phyloP scores from a whole-genome alignment of 225 moss, liverwort and hornwort genomes.

The Straminergon stramineum region DNA sequence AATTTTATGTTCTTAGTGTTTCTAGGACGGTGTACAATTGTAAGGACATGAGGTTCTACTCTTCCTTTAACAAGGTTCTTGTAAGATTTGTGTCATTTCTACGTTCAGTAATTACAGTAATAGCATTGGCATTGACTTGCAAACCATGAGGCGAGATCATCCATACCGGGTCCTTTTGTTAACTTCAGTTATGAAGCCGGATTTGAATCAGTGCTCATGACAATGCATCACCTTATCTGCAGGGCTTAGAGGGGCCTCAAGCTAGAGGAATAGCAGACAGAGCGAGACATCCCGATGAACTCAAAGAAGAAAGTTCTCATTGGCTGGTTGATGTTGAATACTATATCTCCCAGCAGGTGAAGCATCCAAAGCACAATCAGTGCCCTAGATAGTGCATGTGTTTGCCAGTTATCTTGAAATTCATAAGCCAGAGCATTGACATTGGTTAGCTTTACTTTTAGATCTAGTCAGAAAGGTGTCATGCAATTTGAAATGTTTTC shows the following conservation, averaged over 20 bases:
- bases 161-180: background rate
- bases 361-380: background rate
- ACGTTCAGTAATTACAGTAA: background rate
- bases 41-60: background rate
- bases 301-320: constrained; percentile 57
- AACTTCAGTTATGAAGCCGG: background rate
- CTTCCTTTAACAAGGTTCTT: background rate
- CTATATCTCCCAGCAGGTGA: constrained; percentile 92
- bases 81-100: background rate
- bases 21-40: background rate
- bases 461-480: background rate
- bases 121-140: background rate
- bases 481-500: background rate
- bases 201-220: background rate
- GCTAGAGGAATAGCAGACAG: constrained; percentile 72
- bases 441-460: background rate
- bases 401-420: background rate
- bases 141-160: background rate
- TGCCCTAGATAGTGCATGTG: background rate
- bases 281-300: constrained; percentile 98
- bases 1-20: background rate
- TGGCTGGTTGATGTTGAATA: constrained; percentile 93
- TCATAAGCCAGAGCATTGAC: background rate
- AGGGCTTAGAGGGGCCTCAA: constrained; percentile 53
- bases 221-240: background rate